Percentiles rank a stretch among this genome's conserved stretches.
Conservation (phyloP, 2,329 filamentous ascomycete species). For the Parastagonospora nodorum region DNA sequence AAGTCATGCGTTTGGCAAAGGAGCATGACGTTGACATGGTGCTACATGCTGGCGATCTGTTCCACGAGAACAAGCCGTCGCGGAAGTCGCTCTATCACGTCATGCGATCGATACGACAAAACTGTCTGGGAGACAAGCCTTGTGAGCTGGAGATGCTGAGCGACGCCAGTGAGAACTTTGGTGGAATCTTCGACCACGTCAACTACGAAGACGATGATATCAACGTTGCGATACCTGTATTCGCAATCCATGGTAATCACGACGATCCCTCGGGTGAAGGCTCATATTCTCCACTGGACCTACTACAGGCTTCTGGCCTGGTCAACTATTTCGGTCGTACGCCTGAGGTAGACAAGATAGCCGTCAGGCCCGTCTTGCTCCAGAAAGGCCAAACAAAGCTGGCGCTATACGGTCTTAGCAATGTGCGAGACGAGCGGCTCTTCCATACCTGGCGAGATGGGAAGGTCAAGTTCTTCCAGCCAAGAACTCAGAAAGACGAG, state of each 20-base stretch:
- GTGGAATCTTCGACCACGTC: constrained; percentile 85
- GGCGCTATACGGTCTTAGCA: constrained; percentile 91
- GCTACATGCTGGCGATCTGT: constrained; percentile 89
- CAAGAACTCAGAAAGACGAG: constrained; percentile 76
- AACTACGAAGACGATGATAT: constrained; percentile 98
- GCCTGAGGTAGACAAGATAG: constrained; percentile 90
- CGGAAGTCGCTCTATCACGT: constrained; percentile 96
- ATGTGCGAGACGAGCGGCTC: constrained; percentile 92
- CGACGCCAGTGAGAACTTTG: constrained; percentile 89
- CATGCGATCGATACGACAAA: constrained; percentile 90
- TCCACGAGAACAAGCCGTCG: constrained; percentile 97
- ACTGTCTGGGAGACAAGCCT: constrained; percentile 92
- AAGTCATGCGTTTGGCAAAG: constrained; percentile 88
- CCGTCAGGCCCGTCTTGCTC: constrained; percentile 86
- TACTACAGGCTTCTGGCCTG: constrained; percentile 87
- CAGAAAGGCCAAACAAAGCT: constrained; percentile 94
- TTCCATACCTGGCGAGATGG: constrained; percentile 92
- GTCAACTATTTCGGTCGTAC: constrained; percentile 96
- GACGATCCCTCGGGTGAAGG: constrained; percentile 98
- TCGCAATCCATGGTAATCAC: constrained; percentile 98
- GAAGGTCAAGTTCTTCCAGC: constrained; percentile 91
- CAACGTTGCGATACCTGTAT: constrained; percentile 95
- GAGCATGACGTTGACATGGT: constrained; percentile 97
- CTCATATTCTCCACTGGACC: constrained; percentile 85
- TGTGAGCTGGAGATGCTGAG: constrained; percentile 94